phyloP scores from a whole-genome alignment of 2,329 filamentous ascomycete genomes.

The Colletotrichum trifolii region DNA sequence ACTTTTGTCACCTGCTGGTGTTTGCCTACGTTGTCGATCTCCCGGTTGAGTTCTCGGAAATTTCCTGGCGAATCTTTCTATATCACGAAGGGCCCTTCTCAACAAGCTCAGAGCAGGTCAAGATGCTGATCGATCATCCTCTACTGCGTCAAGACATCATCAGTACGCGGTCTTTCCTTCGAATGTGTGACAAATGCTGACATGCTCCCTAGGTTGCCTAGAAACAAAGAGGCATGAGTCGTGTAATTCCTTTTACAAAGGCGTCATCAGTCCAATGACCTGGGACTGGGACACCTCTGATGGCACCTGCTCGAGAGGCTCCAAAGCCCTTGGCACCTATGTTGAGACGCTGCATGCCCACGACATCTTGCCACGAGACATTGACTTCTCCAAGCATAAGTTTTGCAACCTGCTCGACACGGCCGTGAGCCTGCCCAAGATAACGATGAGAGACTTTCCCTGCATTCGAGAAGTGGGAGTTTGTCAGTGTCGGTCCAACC shows the following conservation, averaged over 20 bases:
- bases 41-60: conserved; percentile 32
- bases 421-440: conserved; percentile 24
- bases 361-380: conserved; percentile 32
- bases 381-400: conserved; percentile 35
- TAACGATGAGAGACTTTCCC: conserved; percentile 21
- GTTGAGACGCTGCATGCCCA: conserved; percentile 30
- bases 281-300: conserved; percentile 26
- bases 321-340: conserved; percentile 33
- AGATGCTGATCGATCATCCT: conserved; percentile 34
- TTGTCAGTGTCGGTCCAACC: conserved; percentile 28
- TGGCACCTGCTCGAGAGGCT: conserved; percentile 23
- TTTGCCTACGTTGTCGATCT: conserved; percentile 37
- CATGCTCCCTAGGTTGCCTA: conserved; percentile 15
- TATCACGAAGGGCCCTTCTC: conserved; percentile 36
- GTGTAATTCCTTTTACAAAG: conserved; percentile 34
- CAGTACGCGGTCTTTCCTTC: conserved; percentile 3
- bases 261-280: conserved; percentile 28
- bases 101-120: conserved; percentile 19
- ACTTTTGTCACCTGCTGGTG: conserved; percentile 36
- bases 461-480: conserved; percentile 18
- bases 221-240: conserved; percentile 34
- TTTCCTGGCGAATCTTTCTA: conserved; percentile 36
- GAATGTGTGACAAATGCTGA: background rate
- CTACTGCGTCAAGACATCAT: conserved; percentile 34
- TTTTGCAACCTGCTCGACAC: conserved; percentile 34